Evolutionary conservation across 73 alveolate genomes (phyloP), one percentile per base, ranked within the genome.

Genomic region (Uronychia binucleata): DNA sequence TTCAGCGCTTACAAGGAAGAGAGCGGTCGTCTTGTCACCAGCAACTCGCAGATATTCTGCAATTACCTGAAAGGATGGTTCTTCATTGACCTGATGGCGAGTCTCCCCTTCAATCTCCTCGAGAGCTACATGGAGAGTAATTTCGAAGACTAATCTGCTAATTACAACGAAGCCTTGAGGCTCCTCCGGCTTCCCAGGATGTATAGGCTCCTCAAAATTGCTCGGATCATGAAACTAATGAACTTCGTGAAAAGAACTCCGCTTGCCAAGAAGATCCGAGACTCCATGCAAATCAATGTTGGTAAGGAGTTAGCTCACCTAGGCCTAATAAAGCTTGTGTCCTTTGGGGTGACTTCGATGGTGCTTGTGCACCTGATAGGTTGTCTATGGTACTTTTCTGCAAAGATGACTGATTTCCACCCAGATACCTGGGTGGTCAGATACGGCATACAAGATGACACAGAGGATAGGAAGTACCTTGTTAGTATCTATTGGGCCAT

Each of bases 391-490:
- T 92, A 85, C 81, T 87, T 96, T 34, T 82, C 93, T 84, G 91
- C 98, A 27, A 93, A 84, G 83, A 74, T 96, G 27, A 87, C 88
- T 78, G 96, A 94, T 81, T 90, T 92, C 74, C 84, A 90, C 8
- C 98, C 98, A 1, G 94, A 95, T 80, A 93, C 97, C n/a, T 96
- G 99, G 98, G 98, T 96, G 0, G 97, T 91, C 1, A 84, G 97
- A 34, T 75, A 82, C 28, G 97, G 96, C 28, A 46, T 77, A 34
- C 35, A 1, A 13, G 94, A 92, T 78, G 90, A 58, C 5, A 31
- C 80, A 5, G 67, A 58, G 14, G 83, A 77, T 8, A 67, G 81
- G 59, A 57, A 89, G 57, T 92, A 92, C 75, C 59, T 83, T 34
- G 31, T 33, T 1, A 60, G 91, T 27, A 75, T 93, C 8, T 95